These are phyloP conservation scores for Pisolithus tinctorius DNA, from an alignment of 768 basidiomycete genomes.

Conservation along the genomic window DNA sequence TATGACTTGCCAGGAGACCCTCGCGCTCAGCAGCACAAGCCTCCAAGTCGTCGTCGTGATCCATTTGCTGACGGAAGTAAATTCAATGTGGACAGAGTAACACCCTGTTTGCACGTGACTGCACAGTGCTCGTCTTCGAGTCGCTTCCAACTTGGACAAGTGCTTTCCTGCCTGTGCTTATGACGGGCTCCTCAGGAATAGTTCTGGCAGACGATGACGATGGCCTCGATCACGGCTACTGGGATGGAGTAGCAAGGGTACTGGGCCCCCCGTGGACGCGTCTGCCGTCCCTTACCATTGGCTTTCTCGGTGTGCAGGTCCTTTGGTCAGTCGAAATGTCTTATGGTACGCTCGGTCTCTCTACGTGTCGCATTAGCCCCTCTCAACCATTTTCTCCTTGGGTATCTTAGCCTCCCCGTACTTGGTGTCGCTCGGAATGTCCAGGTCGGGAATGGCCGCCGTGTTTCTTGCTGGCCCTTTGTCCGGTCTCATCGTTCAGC, in stretches of 20 bases:
- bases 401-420: conserved; percentile 65
- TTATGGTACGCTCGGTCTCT: conserved; percentile 42
- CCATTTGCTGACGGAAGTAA: background rate
- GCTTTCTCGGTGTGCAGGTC: conserved; percentile 78
- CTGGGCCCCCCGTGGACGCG: conserved; percentile 62
- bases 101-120: background rate
- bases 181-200: conserved; percentile 48
- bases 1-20: conserved; percentile 29
- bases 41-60: conserved; percentile 2
- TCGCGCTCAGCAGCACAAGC: conserved; percentile 24
- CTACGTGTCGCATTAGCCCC: background rate
- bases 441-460: conserved; percentile 80
- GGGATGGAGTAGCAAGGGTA: conserved; percentile 53
- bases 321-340: conserved; percentile 96
- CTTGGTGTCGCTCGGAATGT: conserved; percentile 79
- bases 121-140: too few relatives aligned
- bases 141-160: too few relatives aligned
- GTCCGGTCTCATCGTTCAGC: conserved; percentile 87
- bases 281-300: conserved; percentile 66
- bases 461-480: conserved; percentile 92
- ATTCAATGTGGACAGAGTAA: background rate
- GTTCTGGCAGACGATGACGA: conserved; percentile 40
- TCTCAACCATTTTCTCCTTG: background rate
- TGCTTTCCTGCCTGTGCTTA: conserved; percentile 10
- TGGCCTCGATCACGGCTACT: conserved; percentile 28